Evolutionary conservation across 2,329 filamentous ascomycete genomes (phyloP).

Genomic region (Aspergillus sp.): DNA sequence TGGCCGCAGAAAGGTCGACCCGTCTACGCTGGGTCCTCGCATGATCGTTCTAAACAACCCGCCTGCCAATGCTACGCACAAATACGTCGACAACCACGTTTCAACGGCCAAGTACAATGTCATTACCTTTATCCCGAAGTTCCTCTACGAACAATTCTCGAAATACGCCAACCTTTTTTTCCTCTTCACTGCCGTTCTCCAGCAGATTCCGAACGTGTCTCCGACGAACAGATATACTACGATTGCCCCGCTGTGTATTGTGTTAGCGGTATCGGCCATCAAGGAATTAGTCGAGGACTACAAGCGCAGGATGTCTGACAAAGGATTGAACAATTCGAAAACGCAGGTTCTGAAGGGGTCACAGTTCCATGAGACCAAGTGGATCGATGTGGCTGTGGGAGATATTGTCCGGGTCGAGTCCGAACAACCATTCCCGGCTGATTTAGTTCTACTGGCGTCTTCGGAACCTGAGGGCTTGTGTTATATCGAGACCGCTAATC

Average conservation of each 20-base stretch:
- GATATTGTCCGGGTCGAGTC: constrained; percentile 92
- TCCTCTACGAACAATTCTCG: constrained; percentile 96
- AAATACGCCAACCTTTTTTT: constrained; percentile 99
- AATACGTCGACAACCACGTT: constrained; percentile 94
- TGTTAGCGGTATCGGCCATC: constrained; percentile 88
- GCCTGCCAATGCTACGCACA: constrained; percentile 83
- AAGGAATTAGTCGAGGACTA: constrained; percentile 96
- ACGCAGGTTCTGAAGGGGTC: constrained; percentile 81
- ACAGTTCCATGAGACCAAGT: constrained; percentile 81
- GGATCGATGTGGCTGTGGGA: constrained; percentile 90
- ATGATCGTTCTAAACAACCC: constrained; percentile 97
- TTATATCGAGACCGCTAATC: constrained; percentile 97
- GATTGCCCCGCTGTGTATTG: constrained; percentile 87
- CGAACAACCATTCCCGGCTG: constrained; percentile 91
- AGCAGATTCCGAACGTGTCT: constrained; percentile 93
- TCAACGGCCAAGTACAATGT: constrained; percentile 98
- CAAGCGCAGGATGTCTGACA: constrained; percentile 83
- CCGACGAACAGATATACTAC: constrained; percentile 96
- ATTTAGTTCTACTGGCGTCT: constrained; percentile 86
- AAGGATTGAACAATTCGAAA: constrained; percentile 82
- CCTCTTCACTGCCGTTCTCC: constrained; percentile 90
- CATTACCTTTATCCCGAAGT: constrained; percentile 91
- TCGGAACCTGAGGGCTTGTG: constrained; percentile 97
- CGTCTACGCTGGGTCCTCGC: constrained; percentile 84
- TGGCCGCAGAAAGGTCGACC: constrained; percentile 79